Conservation (phyloP, 1,139 yeast genomes). For the Sugiyamaella grinbergsii region DNA sequence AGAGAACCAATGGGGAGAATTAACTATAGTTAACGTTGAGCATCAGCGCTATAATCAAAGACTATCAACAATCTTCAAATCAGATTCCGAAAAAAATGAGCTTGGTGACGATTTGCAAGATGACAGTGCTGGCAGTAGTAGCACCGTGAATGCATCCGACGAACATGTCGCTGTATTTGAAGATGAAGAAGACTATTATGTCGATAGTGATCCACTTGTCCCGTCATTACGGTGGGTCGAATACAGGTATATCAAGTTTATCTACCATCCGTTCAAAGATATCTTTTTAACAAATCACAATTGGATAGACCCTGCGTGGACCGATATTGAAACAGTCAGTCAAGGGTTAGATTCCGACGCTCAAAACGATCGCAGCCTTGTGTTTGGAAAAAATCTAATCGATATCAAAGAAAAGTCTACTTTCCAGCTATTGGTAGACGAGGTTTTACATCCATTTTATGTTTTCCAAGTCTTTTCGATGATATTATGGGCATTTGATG, state of each 20-base stretch:
- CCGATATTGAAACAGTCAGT: constrained; percentile 55
- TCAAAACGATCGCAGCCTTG: constrained; percentile 66
- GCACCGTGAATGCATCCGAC: constrained; percentile 5
- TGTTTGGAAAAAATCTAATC: constrained; percentile 77
- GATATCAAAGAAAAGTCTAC: constrained; percentile 75
- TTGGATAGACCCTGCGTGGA: constrained; percentile 84
- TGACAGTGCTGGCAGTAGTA: constrained; percentile 4
- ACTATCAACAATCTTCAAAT: constrained; percentile 64
- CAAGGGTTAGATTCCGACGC: constrained; percentile 73
- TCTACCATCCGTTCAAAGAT: constrained; percentile 85
- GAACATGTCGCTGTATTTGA: constrained; percentile 32
- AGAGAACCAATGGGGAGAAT: constrained; percentile 91
- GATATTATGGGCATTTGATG: constrained; percentile 86
- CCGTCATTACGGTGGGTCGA: constrained; percentile 67
- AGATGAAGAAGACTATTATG: constrained; percentile 36
- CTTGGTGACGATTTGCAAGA: constrained; percentile 17
- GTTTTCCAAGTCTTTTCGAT: constrained; percentile 92
- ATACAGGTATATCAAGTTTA: constrained; percentile 79
- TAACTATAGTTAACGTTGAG: constrained; percentile 58
- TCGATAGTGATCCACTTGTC: constrained; percentile 60
- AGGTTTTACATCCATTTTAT: constrained; percentile 91
- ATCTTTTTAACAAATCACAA: constrained; percentile 78
- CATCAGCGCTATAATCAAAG: constrained; percentile 68
- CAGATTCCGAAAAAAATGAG: constrained; percentile 33
- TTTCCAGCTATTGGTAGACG: constrained; percentile 70